These are phyloP conservation scores for Durio zibethinus DNA, from an alignment of 345 rosid genomes.

Conservation along the genomic window DNA sequence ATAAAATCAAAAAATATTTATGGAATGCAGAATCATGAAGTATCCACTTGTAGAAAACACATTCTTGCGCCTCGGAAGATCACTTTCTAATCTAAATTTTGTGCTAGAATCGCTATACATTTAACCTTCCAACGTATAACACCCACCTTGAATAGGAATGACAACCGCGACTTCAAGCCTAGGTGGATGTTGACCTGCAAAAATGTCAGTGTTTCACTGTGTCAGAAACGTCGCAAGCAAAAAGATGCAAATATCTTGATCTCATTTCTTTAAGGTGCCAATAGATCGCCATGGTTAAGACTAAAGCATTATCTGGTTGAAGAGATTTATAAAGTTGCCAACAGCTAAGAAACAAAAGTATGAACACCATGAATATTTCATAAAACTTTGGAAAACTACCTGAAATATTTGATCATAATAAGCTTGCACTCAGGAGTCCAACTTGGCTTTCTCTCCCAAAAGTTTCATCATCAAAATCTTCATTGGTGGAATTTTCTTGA, in stretches of 20 bases:
- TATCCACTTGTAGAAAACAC: slow-evolving; percentile 23
- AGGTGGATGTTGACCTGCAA: slow-evolving; percentile 31
- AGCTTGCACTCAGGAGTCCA: slow-evolving; percentile 47
- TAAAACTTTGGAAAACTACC: slow-evolving; percentile 37
- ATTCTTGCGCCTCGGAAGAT: slow-evolving; percentile 16
- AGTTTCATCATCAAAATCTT: slow-evolving; percentile 78
- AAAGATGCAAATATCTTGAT: background rate
- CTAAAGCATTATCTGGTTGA: background rate
- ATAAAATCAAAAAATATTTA: slow-evolving; percentile 9
- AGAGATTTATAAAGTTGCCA: background rate
- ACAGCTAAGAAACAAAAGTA: background rate
- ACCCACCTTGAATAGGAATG: slow-evolving; percentile 11
- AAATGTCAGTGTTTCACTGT: background rate
- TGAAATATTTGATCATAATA: slow-evolving; percentile 37
- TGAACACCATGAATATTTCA: background rate
- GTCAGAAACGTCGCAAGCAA: background rate
- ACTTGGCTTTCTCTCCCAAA: slow-evolving; percentile 49
- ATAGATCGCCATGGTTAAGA: background rate
- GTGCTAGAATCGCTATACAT: slow-evolving; percentile 34
- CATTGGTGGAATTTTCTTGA: slow-evolving; percentile 82
- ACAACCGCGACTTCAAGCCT: slow-evolving; percentile 9
- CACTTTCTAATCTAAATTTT: slow-evolving; percentile 25
- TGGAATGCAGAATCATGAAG: slow-evolving; percentile 20
- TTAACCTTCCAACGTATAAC: slow-evolving; percentile 18
- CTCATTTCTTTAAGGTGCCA: too few species aligned